Evolutionary conservation across 75 land plant genomes (phyloP).

Genomic region (Cupressus sempervirens): DNA sequence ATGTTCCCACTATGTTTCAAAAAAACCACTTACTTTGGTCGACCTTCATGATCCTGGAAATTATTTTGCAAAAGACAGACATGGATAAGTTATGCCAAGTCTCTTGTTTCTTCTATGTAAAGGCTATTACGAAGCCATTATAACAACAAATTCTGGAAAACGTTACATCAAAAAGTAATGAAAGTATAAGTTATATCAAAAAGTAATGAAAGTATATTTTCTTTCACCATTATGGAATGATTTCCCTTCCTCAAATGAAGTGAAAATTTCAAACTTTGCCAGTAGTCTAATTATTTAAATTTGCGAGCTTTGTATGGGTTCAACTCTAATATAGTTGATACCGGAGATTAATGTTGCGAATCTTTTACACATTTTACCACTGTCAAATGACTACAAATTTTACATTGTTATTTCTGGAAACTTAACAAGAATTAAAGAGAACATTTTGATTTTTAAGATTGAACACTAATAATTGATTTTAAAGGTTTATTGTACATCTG

Average conservation of each 20-base stretch:
- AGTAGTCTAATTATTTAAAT: neutral
- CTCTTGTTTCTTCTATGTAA: constrained; percentile 2
- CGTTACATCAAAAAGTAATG: constrained; percentile 5
- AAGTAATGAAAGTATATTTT: neutral
- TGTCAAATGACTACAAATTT: neutral
- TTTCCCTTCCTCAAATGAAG: neutral
- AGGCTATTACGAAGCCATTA: neutral
- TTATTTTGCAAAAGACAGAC: neutral
- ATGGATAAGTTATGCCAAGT: neutral
- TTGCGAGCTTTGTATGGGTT: neutral
- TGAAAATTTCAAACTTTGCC: neutral
- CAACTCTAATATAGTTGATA: neutral
- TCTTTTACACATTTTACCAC: neutral
- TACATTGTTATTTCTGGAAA: neutral
- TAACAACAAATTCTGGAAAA: neutral
- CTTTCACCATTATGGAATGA: constrained; percentile 2
- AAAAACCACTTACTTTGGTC: neutral
- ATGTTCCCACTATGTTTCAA: neutral
- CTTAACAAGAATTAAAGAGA: neutral
- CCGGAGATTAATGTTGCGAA: neutral
- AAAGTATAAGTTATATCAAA: too few relatives aligned
- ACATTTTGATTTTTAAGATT: neutral
- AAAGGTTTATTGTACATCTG: neutral
- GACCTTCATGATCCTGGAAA: neutral
- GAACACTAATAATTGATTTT: neutral